Percentiles rank a stretch among this genome's conserved stretches.
phyloP scores from a whole-genome alignment of 768 basidiomycete species.

The Suillus lakei region DNA sequence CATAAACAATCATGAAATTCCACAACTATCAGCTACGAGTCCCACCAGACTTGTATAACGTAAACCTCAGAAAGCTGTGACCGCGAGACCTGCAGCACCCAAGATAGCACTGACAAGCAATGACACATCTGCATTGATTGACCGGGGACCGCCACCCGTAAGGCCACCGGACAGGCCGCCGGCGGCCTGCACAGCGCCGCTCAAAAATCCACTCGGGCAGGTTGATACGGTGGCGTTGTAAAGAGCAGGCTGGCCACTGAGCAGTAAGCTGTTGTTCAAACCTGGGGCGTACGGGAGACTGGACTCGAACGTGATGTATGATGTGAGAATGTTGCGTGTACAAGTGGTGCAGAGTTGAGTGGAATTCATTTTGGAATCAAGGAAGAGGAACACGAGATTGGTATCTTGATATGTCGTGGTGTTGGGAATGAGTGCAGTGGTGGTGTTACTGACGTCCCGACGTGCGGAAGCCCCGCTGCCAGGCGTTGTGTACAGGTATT shows the following conservation, averaged over 20 bases:
- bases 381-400: slow-evolving; percentile 85
- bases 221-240: slow-evolving; percentile 63
- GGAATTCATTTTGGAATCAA: slow-evolving; percentile 53
- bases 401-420: slow-evolving; percentile 53
- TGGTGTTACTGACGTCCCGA: slow-evolving; percentile 34
- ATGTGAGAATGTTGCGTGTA: slow-evolving; percentile 73
- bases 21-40: not conserved
- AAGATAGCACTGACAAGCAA: slow-evolving; percentile 36
- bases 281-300: slow-evolving; percentile 77
- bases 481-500: slow-evolving; percentile 30
- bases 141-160: slow-evolving; percentile 31
- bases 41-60: not conserved
- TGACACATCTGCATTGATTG: slow-evolving; percentile 29
- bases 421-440: slow-evolving; percentile 52
- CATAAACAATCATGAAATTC: not conserved
- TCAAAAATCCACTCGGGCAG: slow-evolving; percentile 78
- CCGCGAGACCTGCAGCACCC: slow-evolving; percentile 38
- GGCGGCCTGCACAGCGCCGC: slow-evolving; percentile 68
- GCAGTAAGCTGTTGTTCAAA: slow-evolving; percentile 61
- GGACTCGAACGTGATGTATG: slow-evolving; percentile 81
- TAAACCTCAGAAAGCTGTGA: slow-evolving; percentile 30
- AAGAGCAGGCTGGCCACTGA: slow-evolving; percentile 66
- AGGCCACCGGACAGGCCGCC: slow-evolving; percentile 54
- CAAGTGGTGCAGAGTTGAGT: slow-evolving; percentile 77
- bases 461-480: slow-evolving; percentile 24